Evolutionary conservation across 1,284 basidiomycete species (phyloP), one percentile per base, ranked within the genome.

Genomic region (Rhodotorula sp.): DNA sequence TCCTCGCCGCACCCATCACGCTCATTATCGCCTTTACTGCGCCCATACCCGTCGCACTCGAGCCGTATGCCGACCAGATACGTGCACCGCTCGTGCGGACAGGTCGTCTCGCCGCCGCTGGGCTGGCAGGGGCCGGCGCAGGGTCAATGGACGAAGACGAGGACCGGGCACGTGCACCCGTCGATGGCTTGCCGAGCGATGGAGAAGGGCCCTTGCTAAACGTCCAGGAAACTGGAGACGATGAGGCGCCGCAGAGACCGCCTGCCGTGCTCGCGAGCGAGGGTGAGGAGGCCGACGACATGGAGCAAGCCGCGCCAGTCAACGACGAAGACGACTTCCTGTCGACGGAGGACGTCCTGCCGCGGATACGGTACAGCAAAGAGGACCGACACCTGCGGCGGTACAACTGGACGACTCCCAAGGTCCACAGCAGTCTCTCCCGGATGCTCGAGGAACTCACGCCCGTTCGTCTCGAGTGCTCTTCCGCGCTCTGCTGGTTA

Each of bases 401-500:
- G 9, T 74, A 71, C 64, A 55, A 7, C 13, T 74, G 73, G 73
- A 34, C 19, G 17, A 62, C 69, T 3, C 70, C 70, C 8, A 49
- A 48, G 41, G 41, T 64, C 1, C 70, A 74, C 50, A 54, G 46
- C 53, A 74, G 70, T 14, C 45, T 74, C 23, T 14, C 21, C 23
- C 49, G 34, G 4, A 52, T 58, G 41, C 27, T 74, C 8, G 52
- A 59, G 7, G 25, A 25, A 12, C 60, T 73, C 4, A 53, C 55
- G 21, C 50, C 55, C 17, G 72, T 74, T 10, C 52, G 62, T 57
- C 9, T 23, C 48, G 27, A 34, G 17, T 5, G 44, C 12, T 46
- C 7, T 8, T 16, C 9, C 9, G n/a, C 27, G 1, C 16, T 13
- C 23, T 52, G 19, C 46, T 3, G 12, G 2, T 1, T 9, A 7